Evolutionary conservation across 225 moss, liverwort and hornwort species (phyloP).

Genomic region (Ulota crispa): DNA sequence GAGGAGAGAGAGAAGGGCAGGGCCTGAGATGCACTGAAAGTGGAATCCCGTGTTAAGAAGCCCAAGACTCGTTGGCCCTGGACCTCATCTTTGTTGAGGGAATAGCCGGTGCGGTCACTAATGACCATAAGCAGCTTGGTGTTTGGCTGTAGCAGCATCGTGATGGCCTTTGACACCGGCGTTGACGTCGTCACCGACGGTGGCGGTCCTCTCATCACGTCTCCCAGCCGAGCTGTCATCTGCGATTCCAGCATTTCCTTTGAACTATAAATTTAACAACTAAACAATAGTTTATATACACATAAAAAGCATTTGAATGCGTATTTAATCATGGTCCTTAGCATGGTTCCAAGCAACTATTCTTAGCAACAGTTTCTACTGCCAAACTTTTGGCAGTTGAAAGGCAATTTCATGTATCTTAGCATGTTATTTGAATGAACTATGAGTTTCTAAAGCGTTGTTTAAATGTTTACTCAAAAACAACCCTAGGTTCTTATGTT

Average conservation of each 20-base stretch:
- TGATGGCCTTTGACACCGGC: slow-evolving; percentile 59
- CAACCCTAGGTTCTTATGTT: background rate
- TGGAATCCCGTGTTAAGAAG: slow-evolving; percentile 69
- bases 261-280: background rate
- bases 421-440: background rate
- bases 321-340: background rate
- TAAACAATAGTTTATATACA: background rate
- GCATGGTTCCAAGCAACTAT: no score
- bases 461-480: background rate
- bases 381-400: background rate
- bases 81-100: slow-evolving; percentile 49
- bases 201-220: slow-evolving; percentile 78
- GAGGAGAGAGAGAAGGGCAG: slow-evolving; percentile 41
- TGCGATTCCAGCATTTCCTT: slow-evolving; percentile 26
- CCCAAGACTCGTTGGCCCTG: slow-evolving; percentile 67
- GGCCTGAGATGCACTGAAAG: slow-evolving; percentile 59
- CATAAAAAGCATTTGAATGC: background rate
- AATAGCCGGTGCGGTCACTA: slow-evolving; percentile 71
- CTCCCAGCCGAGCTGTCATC: slow-evolving; percentile 63
- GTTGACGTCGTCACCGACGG: slow-evolving; percentile 49
- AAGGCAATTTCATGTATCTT: background rate
- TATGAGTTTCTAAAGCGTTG: background rate
- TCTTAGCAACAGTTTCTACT: no score
- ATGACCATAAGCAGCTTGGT: slow-evolving; percentile 74
- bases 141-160: slow-evolving; percentile 63